A percentile compares a stretch with the other conserved stretches of the same genome.
Conservation (phyloP, 2,329 filamentous ascomycete genomes). For the Pseudogymnoascus sp. region DNA sequence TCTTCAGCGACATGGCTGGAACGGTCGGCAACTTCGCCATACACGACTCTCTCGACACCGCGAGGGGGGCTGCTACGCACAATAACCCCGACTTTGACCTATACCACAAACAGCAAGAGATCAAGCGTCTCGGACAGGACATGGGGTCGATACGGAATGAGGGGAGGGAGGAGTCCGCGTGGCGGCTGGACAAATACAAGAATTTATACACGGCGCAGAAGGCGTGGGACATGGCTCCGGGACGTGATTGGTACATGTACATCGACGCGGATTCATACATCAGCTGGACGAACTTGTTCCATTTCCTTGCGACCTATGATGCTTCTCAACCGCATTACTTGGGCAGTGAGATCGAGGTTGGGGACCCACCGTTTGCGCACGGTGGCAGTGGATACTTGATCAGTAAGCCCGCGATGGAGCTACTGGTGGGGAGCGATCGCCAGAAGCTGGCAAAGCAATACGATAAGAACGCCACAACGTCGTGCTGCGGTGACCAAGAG, state of each 20-base stretch:
- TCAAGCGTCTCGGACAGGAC: conserved; percentile 37
- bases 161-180: conserved; percentile 13
- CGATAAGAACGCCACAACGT: conserved; percentile 33
- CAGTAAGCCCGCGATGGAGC: not conserved
- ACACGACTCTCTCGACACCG: conserved; percentile 39
- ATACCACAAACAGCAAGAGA: conserved; percentile 34
- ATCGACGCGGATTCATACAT: conserved; percentile 19
- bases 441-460: conserved; percentile 25
- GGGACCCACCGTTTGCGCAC: conserved; percentile 13
- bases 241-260: conserved; percentile 19
- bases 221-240: conserved; percentile 4
- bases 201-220: conserved; percentile 13
- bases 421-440: not conserved
- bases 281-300: conserved; percentile 14
- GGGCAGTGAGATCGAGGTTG: conserved; percentile 14
- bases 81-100: conserved; percentile 43
- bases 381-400: conserved; percentile 14
- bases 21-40: conserved; percentile 37
- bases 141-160: conserved; percentile 21
- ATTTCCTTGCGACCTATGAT: conserved; percentile 13
- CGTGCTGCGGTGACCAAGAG: conserved; percentile 46
- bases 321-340: conserved; percentile 10
- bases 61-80: conserved; percentile 35
- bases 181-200: conserved; percentile 15
- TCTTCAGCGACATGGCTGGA: conserved; percentile 51